A percentile compares a stretch with the other conserved stretches of the same genome.
These are phyloP conservation scores for Cryphonectria nitschkei DNA, from an alignment of 2,329 filamentous ascomycete species.

Conservation along the genomic window DNA sequence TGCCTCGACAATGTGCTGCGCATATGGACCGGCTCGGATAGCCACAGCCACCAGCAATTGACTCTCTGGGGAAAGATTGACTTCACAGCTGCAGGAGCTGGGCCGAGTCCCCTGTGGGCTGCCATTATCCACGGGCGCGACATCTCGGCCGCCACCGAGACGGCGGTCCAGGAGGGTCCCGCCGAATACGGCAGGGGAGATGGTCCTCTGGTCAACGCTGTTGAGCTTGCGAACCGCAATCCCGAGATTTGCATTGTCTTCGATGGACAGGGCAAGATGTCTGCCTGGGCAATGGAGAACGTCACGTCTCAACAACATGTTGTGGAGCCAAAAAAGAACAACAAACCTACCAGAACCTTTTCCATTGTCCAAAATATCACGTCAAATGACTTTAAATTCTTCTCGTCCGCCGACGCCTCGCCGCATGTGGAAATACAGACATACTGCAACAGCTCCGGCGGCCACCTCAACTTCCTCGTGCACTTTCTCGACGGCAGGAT, in stretches of 20 bases:
- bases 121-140: constrained; percentile 84
- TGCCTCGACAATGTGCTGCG: constrained; percentile 80
- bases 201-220: constrained; percentile 79
- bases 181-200: constrained; percentile 64
- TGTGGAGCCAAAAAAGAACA: constrained; percentile 16
- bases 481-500: constrained; percentile 88
- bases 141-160: constrained; percentile 76
- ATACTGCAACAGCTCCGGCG: constrained; percentile 69
- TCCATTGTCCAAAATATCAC: constrained; percentile 77
- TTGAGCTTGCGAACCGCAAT: constrained; percentile 81
- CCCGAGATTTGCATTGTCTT: constrained; percentile 88
- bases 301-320: constrained; percentile 71
- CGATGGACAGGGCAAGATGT: constrained; percentile 84
- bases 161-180: constrained; percentile 66
- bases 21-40: constrained; percentile 81
- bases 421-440: constrained; percentile 70
- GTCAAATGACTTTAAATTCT: constrained; percentile 53
- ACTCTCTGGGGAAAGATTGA: constrained; percentile 83
- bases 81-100: constrained; percentile 56
- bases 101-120: constrained; percentile 60
- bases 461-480: constrained; percentile 72
- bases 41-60: constrained; percentile 71
- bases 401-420: constrained; percentile 38
- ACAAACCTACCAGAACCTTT: constrained; percentile 70
- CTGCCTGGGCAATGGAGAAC: constrained; percentile 90